Conservation (phyloP, 1,284 basidiomycete species). For the Retiboletus flavoniger region DNA sequence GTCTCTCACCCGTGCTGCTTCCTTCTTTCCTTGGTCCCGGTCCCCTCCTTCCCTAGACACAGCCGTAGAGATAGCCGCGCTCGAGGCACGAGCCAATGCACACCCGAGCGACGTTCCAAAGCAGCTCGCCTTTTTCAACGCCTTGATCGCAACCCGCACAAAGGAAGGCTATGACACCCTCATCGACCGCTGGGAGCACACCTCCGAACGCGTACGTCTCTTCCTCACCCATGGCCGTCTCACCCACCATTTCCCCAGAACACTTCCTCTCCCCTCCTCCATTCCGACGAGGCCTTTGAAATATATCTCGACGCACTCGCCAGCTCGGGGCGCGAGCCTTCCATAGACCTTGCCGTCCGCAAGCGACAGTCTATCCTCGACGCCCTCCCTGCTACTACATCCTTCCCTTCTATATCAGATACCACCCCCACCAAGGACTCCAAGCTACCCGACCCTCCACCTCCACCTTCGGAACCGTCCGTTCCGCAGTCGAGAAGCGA, state of each 20-base stretch:
- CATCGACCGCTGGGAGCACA: slow-evolving; percentile 75
- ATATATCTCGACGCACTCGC: slow-evolving; percentile 68
- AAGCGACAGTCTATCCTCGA: slow-evolving; percentile 64
- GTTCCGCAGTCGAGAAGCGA: slow-evolving; percentile 40
- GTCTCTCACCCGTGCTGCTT: slow-evolving; percentile 34
- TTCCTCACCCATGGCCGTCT: not conserved
- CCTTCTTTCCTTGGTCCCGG: slow-evolving; percentile 51
- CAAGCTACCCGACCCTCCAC: slow-evolving; percentile 13
- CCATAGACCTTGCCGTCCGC: slow-evolving; percentile 63
- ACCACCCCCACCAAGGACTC: slow-evolving; percentile 12
- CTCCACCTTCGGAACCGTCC: slow-evolving; percentile 26
- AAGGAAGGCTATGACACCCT: slow-evolving; percentile 69
- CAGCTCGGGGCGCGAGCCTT: slow-evolving; percentile 54
- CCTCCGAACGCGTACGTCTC: slow-evolving; percentile 72
- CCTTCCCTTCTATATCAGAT: slow-evolving; percentile 18
- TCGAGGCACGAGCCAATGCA: slow-evolving; percentile 74
- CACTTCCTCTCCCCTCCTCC: slow-evolving; percentile 61
- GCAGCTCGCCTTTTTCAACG: slow-evolving; percentile 69
- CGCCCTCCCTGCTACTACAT: slow-evolving; percentile 23
- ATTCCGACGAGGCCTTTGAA: slow-evolving; percentile 68
- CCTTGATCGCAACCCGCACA: slow-evolving; percentile 59
- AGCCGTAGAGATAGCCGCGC: slow-evolving; percentile 63
- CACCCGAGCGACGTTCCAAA: slow-evolving; percentile 63
- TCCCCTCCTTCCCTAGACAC: slow-evolving; percentile 60
- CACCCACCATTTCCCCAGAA: slow-evolving; percentile 44